Percentiles rank a stretch among this genome's conserved stretches.
Evolutionary conservation across 2,329 filamentous ascomycete species (phyloP).

Genomic region (Calonectria pteridis): DNA sequence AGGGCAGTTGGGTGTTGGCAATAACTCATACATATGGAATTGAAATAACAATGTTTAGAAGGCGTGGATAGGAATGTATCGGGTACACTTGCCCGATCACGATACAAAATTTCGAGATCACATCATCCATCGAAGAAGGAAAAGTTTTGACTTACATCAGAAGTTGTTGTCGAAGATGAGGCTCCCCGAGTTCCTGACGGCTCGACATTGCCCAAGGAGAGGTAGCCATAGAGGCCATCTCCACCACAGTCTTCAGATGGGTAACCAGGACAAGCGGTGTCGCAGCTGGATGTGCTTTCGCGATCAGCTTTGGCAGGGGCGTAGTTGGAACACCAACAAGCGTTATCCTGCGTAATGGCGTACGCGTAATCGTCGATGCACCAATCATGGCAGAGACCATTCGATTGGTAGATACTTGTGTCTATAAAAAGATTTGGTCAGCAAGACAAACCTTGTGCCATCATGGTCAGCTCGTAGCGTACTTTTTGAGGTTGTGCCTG

Average conservation of each 20-base stretch:
- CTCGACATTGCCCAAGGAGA: constrained; percentile 60
- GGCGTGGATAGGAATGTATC: constrained; percentile 22
- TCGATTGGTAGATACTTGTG: constrained; percentile 72
- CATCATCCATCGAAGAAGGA: constrained; percentile 30
- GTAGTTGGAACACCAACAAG: constrained; percentile 83
- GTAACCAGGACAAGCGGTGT: constrained; percentile 75
- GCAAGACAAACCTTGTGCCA: not conserved
- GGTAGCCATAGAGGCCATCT: constrained; percentile 73
- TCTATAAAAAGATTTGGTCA: constrained; percentile 52
- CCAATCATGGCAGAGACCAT: constrained; percentile 74
- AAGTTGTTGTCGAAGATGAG: constrained; percentile 39
- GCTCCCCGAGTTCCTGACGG: constrained; percentile 68
- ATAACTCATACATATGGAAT: constrained; percentile 22
- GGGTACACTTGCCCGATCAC: constrained; percentile 43
- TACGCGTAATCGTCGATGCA: constrained; percentile 73
- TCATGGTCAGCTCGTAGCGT: constrained; percentile 30
- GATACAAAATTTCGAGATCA: constrained; percentile 32
- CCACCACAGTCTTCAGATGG: constrained; percentile 75
- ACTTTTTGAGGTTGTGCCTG: constrained; percentile 49
- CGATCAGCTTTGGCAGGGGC: constrained; percentile 63
- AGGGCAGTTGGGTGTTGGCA: constrained; percentile 21
- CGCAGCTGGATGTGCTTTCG: constrained; percentile 63
- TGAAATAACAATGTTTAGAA: constrained; percentile 21
- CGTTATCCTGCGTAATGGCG: constrained; percentile 73
- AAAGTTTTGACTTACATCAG: constrained; percentile 44